Evolutionary conservation across 768 basidiomycete species (phyloP).

Genomic region (Tylopilus sp.): DNA sequence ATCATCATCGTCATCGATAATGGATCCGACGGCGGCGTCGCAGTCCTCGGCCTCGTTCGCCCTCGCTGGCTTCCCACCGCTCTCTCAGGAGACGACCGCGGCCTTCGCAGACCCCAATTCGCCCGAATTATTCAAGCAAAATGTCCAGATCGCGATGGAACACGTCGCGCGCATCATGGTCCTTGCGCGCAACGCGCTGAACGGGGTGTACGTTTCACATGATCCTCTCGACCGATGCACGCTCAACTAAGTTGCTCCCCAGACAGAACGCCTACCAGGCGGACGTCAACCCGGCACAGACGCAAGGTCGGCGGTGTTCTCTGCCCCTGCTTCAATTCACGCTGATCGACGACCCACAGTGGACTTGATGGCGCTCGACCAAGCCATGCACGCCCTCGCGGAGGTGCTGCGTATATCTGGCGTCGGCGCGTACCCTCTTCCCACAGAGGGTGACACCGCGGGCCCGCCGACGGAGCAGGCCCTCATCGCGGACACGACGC

Average conservation of each 20-base stretch:
- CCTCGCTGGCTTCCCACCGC: conserved; percentile 16
- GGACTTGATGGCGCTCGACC: conserved; percentile 49
- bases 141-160: conserved; percentile 45
- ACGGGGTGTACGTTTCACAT: conserved; percentile 47
- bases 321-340: not conserved
- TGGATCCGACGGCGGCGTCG: conserved; percentile 12
- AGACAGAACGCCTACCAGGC: conserved; percentile 63
- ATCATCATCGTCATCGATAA: not conserved
- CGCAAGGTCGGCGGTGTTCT: conserved; percentile 41
- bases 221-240: too few relatives aligned
- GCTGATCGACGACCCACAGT: conserved; percentile 28
- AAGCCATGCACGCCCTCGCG: conserved; percentile 42
- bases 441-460: conserved; percentile 22
- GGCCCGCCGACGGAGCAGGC: conserved; percentile 42
- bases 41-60: conserved; percentile 17
- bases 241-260: too few relatives aligned
- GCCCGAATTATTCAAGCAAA: conserved; percentile 59
- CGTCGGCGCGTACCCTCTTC: conserved; percentile 62
- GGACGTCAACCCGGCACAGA: conserved; percentile 51
- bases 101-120: conserved; percentile 50
- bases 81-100: conserved; percentile 28
- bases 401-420: conserved; percentile 55
- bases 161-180: conserved; percentile 48
- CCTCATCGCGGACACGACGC: conserved; percentile 40
- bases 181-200: conserved; percentile 45